Evolutionary conservation across 139 green algal genomes (phyloP).

Genomic region (Chloropicon primus): DNA sequence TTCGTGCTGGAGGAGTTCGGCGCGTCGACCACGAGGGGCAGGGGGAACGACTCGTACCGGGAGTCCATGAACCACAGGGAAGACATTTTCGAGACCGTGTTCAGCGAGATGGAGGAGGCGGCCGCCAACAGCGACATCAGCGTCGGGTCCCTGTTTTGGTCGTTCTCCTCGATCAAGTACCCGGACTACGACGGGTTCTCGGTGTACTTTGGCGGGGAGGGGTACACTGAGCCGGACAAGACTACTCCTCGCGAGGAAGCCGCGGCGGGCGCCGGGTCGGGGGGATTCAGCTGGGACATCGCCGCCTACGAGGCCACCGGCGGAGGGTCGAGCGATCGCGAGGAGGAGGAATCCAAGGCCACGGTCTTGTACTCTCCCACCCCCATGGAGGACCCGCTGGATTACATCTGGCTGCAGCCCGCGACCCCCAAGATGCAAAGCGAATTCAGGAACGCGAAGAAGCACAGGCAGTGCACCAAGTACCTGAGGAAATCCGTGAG

Average conservation of each 20-base stretch:
- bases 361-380: background rate
- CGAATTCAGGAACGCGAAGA: background rate
- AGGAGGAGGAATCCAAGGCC: too few species aligned
- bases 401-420: background rate
- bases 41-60: background rate
- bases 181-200: background rate
- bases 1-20: constrained; percentile 47
- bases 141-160: background rate
- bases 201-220: background rate
- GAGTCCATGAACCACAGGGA: background rate
- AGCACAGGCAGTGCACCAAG: background rate
- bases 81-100: background rate
- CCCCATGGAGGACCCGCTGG: background rate
- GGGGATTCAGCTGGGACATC: background rate
- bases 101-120: background rate
- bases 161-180: background rate
- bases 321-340: too few species aligned
- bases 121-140: background rate
- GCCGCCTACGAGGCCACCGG: background rate
- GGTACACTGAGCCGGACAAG: background rate
- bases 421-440: background rate
- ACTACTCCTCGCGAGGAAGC: background rate
- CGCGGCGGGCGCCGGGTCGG: too few species aligned
- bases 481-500: background rate
- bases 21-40: background rate